phyloP scores from a whole-genome alignment of 805 yeast genomes.

The Saturnispora halmiae region DNA sequence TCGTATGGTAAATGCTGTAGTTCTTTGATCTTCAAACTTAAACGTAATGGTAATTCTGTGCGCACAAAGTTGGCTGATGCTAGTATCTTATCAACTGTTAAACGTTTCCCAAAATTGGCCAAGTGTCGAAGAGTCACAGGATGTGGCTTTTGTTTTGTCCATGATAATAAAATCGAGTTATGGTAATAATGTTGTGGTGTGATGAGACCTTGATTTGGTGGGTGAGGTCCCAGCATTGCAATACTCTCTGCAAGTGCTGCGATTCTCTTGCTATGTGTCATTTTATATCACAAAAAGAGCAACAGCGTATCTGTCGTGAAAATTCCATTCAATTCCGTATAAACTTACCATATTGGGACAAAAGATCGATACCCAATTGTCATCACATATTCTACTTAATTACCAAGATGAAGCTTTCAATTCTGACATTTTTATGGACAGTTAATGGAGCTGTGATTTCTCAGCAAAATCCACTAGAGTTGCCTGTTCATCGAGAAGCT shows the following conservation, averaged over 20 bases:
- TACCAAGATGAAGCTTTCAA: too few relatives aligned
- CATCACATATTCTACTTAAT: too few relatives aligned
- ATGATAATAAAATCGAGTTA: slow-evolving; percentile 54
- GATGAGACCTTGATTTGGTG: slow-evolving; percentile 11
- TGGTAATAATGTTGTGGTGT: slow-evolving; percentile 78
- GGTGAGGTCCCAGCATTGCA: slow-evolving; percentile 9
- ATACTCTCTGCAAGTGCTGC: slow-evolving; percentile 4
- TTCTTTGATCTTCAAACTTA: slow-evolving; percentile 71
- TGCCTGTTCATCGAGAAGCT: too few relatives aligned
- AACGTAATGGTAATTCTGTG: slow-evolving; percentile 72
- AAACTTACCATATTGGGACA: too few relatives aligned
- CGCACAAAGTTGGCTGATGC: slow-evolving; percentile 84
- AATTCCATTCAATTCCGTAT: too few relatives aligned
- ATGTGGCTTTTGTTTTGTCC: slow-evolving; percentile 61
- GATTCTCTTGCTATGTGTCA: not conserved
- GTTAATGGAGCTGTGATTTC: too few relatives aligned
- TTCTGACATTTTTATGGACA: too few relatives aligned
- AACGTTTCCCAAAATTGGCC: slow-evolving; percentile 76
- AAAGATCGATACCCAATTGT: too few relatives aligned
- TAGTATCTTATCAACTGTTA: slow-evolving; percentile 69
- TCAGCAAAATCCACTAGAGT: too few relatives aligned
- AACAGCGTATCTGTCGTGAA: too few relatives aligned
- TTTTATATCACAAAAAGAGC: too few relatives aligned
- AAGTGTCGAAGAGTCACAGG: slow-evolving; percentile 86
- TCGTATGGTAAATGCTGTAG: slow-evolving; percentile 75